Base-by-base conservation (phyloP, 441 rosid species). In the Bruguiera hainesii region DNA sequence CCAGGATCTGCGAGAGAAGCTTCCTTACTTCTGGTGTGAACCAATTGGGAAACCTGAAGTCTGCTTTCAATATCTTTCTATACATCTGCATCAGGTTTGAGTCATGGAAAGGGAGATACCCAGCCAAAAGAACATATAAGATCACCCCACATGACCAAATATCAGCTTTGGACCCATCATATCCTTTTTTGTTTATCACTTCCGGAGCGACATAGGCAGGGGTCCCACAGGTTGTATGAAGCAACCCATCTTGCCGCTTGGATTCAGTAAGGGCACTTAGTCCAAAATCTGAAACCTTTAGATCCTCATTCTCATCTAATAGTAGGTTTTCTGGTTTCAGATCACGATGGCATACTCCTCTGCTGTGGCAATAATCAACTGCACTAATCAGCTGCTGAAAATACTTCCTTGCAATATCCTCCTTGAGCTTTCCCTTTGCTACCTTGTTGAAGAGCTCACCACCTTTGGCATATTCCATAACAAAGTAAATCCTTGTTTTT, bases 121-220 rank as follows among this genome's bases (percentile, higher is more conserved):
- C 97, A 3, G 98, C 96, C 31, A 91, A 74, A 25, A 89, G 81
- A 66, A 94, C 97, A 68, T 70, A 94, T 56, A 94, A 68, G 63
- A 94, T 76, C 31, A 94, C 88, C 50, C 96, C 98, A 69, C 97
- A 85, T 0, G 99, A 89, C 95, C 94, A 89, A 21, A 88, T 85
- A 82, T 91, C 98, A 13, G 98, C 95, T 78, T 87, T 88, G 8
- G 78, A 66, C 11, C 93, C 98, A 71, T 93, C 96, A 61, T 91
- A 91, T 3, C 97, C 97, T 74, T 71, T 84, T 72, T 90, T 75
- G 79, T 71, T 84, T 28, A 91, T 91, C 57, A 90, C 92, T 78
- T 91, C 96, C 0, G 97, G 94, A 49, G 98, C 93, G 60, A 91
- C 97, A 72, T 91, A 94, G 6, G 96, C 96, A 6, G 98, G 97